Evolutionary conservation across 1,284 basidiomycete species (phyloP).

Genomic region (Moniliophthora roreri): DNA sequence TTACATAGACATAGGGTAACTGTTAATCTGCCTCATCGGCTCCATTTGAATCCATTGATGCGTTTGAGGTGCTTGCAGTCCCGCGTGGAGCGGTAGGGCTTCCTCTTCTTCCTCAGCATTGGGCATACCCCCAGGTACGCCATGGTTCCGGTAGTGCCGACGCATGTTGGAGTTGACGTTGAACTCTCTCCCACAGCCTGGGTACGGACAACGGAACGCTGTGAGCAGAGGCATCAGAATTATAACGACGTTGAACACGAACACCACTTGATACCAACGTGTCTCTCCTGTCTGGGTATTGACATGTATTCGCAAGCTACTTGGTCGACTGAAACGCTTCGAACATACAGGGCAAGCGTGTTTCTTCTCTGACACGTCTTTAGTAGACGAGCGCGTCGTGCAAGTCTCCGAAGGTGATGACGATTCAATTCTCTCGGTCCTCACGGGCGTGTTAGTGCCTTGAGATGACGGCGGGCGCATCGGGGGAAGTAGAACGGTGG

Average conservation of each 20-base stretch:
- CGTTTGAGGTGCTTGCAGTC: too few relatives aligned
- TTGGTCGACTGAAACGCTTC: constrained; percentile 76
- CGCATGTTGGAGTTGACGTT: constrained; percentile 84
- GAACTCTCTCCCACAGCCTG: constrained; percentile 70
- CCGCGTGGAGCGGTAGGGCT: too few relatives aligned
- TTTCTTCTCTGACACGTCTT: constrained; percentile 35
- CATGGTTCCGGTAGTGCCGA: constrained; percentile 71
- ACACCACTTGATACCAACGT: constrained; percentile 45
- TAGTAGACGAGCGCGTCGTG: not conserved
- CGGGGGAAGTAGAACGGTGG: not conserved
- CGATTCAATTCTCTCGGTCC: not conserved
- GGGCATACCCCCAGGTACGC: constrained; percentile 22
- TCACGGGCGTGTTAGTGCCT: too few relatives aligned
- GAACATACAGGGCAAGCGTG: constrained; percentile 65
- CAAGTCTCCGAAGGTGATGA: constrained; percentile 19
- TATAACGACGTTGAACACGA: constrained; percentile 4
- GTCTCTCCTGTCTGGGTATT: constrained; percentile 80
- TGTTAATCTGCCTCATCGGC: too few relatives aligned
- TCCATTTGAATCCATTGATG: too few relatives aligned
- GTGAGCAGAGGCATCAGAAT: constrained; percentile 9
- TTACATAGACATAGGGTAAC: too few relatives aligned
- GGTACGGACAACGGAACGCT: constrained; percentile 75
- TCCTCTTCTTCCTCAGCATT: too few relatives aligned
- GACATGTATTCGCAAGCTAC: constrained; percentile 71
- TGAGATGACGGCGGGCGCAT: not conserved